A percentile compares a stretch with the other conserved stretches of the same genome.
These are phyloP conservation scores for Clavispora santaluciae DNA, from an alignment of 805 yeast species.

Conservation along the genomic window DNA sequence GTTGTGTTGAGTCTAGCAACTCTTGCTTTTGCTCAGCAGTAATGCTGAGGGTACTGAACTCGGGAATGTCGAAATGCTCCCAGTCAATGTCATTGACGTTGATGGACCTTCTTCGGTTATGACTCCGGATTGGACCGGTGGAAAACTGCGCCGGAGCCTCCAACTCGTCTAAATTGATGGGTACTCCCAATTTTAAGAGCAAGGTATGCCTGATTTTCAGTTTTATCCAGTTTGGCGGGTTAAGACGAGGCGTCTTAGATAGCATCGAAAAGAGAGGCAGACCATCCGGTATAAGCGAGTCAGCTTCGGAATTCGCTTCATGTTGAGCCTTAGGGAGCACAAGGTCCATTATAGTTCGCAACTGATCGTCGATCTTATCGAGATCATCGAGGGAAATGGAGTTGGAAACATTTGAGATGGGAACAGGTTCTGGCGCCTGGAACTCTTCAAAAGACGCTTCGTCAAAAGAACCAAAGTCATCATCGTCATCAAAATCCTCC, in stretches of 20 bases:
- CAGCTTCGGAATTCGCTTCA: not conserved
- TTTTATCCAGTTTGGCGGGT: conserved; percentile 65
- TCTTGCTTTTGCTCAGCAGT: conserved; percentile 22
- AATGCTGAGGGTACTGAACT: conserved; percentile 28
- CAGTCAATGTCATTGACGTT: conserved; percentile 31
- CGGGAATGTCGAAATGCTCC: conserved; percentile 33
- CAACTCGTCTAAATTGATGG: conserved; percentile 62
- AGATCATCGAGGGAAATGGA: conserved; percentile 2
- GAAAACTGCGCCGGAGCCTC: conserved; percentile 1
- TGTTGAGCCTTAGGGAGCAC: conserved; percentile 6
- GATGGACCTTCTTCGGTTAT: conserved; percentile 18
- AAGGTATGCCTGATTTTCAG: conserved; percentile 62
- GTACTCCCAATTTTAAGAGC: conserved; percentile 63
- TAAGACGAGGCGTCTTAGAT: conserved; percentile 43
- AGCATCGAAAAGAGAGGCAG: conserved; percentile 42
- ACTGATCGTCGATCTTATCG: conserved; percentile 1
- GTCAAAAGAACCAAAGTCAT: conserved; percentile 37
- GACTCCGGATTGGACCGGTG: not conserved
- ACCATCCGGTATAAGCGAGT: not conserved
- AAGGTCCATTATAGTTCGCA: conserved; percentile 7
- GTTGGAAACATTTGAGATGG: not conserved
- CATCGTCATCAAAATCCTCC: conserved; percentile 24
- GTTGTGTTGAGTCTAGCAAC: conserved; percentile 22
- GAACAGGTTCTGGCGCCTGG: conserved; percentile 5
- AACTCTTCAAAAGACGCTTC: conserved; percentile 27